phyloP scores from a whole-genome alignment of 1,284 basidiomycete genomes.

The Vanrija humicola region DNA sequence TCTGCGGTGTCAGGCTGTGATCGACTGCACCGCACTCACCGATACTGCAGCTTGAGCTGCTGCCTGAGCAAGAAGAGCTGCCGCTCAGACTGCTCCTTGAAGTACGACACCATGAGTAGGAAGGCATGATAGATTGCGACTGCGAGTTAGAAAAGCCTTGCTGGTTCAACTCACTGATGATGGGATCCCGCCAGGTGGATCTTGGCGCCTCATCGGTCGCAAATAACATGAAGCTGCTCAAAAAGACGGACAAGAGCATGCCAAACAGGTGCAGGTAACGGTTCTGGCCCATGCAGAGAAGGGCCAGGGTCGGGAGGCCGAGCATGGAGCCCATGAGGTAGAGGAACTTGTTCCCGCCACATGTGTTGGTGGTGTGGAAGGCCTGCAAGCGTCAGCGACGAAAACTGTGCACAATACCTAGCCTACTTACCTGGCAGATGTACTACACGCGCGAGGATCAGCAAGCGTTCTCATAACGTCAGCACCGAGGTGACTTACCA shows the following conservation, averaged over 20 bases:
- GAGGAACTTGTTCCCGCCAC: too few species aligned
- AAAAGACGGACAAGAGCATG: too few species aligned
- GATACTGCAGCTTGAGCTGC: constrained; percentile 66
- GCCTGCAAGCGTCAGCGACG: too few species aligned
- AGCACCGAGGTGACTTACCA: constrained; percentile 11
- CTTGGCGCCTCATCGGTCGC: constrained; percentile 43
- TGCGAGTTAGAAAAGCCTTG: not conserved
- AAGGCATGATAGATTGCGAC: constrained; percentile 44
- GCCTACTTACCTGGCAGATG: too few species aligned
- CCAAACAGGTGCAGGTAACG: constrained; percentile 56
- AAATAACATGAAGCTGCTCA: too few species aligned
- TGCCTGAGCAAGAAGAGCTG: constrained; percentile 61
- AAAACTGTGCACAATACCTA: too few species aligned
- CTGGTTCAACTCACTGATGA: constrained; percentile 33
- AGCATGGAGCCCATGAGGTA: constrained; percentile 4
- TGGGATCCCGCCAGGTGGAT: constrained; percentile 39
- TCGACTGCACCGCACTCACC: not conserved
- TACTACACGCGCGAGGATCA: too few species aligned
- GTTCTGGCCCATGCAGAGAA: constrained; percentile 69
- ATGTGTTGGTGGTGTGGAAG: too few species aligned
- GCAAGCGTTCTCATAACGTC: not conserved
- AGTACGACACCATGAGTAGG: constrained; percentile 44
- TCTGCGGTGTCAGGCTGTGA: constrained; percentile 47
- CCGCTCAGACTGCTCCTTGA: constrained; percentile 55
- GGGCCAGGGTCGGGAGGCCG: constrained; percentile 67